Percentiles rank a stretch among this genome's conserved stretches.
Evolutionary conservation across 805 yeast genomes (phyloP).

Genomic region (Yamadazyma scolyti): DNA sequence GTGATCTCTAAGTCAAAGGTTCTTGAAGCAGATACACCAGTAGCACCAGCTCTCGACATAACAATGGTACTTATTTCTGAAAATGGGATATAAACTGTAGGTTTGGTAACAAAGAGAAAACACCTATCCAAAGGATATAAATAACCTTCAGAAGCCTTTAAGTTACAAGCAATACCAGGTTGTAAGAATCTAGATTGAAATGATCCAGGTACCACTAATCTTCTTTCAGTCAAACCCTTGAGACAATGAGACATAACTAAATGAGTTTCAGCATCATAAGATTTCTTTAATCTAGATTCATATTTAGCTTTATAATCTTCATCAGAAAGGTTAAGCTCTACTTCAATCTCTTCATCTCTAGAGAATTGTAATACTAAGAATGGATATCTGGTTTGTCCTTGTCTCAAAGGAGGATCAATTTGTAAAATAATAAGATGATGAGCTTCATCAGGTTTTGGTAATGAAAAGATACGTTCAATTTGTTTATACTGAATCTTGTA

Average conservation of each 20-base stretch:
- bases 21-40: constrained; percentile 69
- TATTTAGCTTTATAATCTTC: constrained; percentile 75
- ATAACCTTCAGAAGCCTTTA: constrained; percentile 94
- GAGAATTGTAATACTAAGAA: constrained; percentile 87
- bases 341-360: constrained; percentile 86
- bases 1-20: constrained; percentile 89
- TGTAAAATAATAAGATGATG: constrained; percentile 87
- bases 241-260: constrained; percentile 84
- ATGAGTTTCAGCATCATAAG: constrained; percentile 81
- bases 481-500: constrained; percentile 90
- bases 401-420: constrained; percentile 95
- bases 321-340: constrained; percentile 81
- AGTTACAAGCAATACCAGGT: constrained; percentile 86
- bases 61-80: constrained; percentile 73
- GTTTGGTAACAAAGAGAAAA: constrained; percentile 86
- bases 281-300: constrained; percentile 68
- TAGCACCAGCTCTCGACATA: constrained; percentile 87
- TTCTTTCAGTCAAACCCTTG: constrained; percentile 84
- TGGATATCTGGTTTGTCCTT: constrained; percentile 96
- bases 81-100: constrained; percentile 87
- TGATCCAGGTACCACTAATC: constrained; percentile 80
- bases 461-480: constrained; percentile 82
- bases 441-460: constrained; percentile 92
- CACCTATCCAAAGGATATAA: constrained; percentile 91
- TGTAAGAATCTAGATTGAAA: constrained; percentile 73